Conservation (phyloP, 2,329 filamentous ascomycete genomes). For the Neoascochyta sp. region DNA sequence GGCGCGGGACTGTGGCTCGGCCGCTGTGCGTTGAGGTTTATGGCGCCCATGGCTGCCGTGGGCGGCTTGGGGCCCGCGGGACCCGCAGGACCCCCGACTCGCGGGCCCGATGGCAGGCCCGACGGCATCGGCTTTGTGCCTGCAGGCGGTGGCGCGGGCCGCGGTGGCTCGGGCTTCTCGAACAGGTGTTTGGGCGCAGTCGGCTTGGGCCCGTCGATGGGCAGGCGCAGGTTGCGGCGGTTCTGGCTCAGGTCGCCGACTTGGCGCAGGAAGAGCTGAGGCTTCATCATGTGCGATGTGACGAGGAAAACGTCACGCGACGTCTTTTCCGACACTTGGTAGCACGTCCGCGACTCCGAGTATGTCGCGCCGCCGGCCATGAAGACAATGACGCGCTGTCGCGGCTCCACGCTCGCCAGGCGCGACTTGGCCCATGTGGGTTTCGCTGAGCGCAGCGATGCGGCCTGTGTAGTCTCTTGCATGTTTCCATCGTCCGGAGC, state of each 20-base stretch:
- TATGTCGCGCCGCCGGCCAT: conserved; percentile 95
- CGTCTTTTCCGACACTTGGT: conserved; percentile 71
- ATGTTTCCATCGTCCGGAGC: conserved; percentile 59
- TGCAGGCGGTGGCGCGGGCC: conserved; percentile 52
- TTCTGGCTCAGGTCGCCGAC: conserved; percentile 74
- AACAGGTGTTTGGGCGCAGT: conserved; percentile 83
- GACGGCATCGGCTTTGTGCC: conserved; percentile 36
- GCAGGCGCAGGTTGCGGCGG: conserved; percentile 72
- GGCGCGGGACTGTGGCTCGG: conserved; percentile 11
- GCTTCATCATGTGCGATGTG: conserved; percentile 89
- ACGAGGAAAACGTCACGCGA: conserved; percentile 82
- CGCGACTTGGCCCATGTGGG: conserved; percentile 92
- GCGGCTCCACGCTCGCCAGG: conserved; percentile 70
- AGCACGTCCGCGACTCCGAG: conserved; percentile 83
- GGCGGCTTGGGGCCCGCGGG: conserved; percentile 27
- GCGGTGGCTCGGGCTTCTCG: conserved; percentile 61
- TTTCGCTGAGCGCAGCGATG: conserved; percentile 84
- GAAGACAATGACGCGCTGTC: conserved; percentile 88
- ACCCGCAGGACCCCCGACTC: conserved; percentile 12
- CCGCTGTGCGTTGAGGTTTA: conserved; percentile 29
- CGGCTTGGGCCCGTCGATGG: conserved; percentile 73
- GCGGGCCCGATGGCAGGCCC: conserved; percentile 30
- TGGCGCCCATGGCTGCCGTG: conserved; percentile 32
- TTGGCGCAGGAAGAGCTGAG: conserved; percentile 77
- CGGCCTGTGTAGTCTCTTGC: conserved; percentile 46